Evolutionary conservation across 2,329 filamentous ascomycete genomes (phyloP).

Genomic region (Elsinoe necatrix): DNA sequence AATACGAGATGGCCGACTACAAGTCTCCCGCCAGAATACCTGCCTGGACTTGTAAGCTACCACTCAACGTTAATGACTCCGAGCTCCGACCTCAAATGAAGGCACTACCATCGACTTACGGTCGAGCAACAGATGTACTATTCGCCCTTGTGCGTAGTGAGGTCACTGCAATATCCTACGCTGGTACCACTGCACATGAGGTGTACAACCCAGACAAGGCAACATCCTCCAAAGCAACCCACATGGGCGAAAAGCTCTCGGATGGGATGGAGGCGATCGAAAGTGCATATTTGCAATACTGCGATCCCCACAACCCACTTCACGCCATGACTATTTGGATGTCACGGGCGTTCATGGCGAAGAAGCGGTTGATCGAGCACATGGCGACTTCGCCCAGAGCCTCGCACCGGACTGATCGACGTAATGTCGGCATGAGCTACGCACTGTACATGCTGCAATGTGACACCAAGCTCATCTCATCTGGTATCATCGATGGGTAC

Average conservation of each 20-base stretch:
- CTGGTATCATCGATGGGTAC: slow-evolving; percentile 35
- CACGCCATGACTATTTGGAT: slow-evolving; percentile 44
- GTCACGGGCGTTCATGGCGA: slow-evolving; percentile 40
- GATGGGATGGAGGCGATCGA: slow-evolving; percentile 37
- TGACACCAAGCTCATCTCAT: slow-evolving; percentile 40
- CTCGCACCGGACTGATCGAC: slow-evolving; percentile 20
- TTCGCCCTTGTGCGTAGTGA: slow-evolving; percentile 37
- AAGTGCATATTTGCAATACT: slow-evolving; percentile 37
- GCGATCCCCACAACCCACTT: slow-evolving; percentile 35
- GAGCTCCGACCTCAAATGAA: slow-evolving; percentile 36
- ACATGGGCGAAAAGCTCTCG: slow-evolving; percentile 24
- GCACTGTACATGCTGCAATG: slow-evolving; percentile 37
- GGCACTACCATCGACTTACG: slow-evolving; percentile 23
- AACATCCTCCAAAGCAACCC: slow-evolving; percentile 28
- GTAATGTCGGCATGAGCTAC: slow-evolving; percentile 24
- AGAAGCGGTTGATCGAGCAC: slow-evolving; percentile 43
- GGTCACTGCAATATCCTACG: neutral
- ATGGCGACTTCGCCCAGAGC: slow-evolving; percentile 28
- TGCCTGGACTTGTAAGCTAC: slow-evolving; percentile 38
- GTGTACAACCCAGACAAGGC: slow-evolving; percentile 27
- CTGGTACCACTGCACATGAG: neutral
- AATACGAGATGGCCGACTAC: slow-evolving; percentile 56
- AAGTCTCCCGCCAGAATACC: slow-evolving; percentile 32
- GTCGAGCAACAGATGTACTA: slow-evolving; percentile 33
- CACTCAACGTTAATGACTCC: slow-evolving; percentile 37